A percentile compares a stretch with the other conserved stretches of the same genome.
phyloP scores from a whole-genome alignment of 148 eudicot species.

The Dianthus caryophyllus region DNA sequence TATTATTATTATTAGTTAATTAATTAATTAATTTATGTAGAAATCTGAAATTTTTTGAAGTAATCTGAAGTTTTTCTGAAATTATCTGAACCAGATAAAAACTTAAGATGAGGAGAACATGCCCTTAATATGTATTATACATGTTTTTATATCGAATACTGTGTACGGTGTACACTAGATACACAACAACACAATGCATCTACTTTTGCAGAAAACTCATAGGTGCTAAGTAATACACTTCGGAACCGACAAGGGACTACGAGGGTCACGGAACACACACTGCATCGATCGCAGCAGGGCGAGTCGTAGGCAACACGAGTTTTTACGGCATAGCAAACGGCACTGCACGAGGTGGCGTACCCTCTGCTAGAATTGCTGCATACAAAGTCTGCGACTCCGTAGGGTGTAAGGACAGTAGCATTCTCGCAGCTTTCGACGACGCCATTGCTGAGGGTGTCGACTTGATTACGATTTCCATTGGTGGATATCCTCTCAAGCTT shows the following conservation, averaged over 20 bases:
- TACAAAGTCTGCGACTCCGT: slow-evolving; percentile 36
- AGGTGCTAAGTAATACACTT: slow-evolving; percentile 41
- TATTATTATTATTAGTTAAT: no score
- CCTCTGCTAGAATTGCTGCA: slow-evolving; percentile 46
- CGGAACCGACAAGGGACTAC: slow-evolving; percentile 29
- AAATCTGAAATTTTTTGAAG: no score
- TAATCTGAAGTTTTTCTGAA: no score
- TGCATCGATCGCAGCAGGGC: slow-evolving; percentile 57
- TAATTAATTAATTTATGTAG: no score
- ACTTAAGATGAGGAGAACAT: no score
- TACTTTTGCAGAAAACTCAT: slow-evolving; percentile 44
- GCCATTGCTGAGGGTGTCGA: slow-evolving; percentile 69
- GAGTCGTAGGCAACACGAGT: slow-evolving; percentile 21
- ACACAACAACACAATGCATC: background rate
- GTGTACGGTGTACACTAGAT: no score
- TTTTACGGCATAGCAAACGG: slow-evolving; percentile 42
- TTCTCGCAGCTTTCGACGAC: slow-evolving; percentile 49
- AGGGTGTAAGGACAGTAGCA: slow-evolving; percentile 8
- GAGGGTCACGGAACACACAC: slow-evolving; percentile 58
- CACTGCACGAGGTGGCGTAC: slow-evolving; percentile 46
- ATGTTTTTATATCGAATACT: no score
- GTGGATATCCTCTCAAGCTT: background rate
- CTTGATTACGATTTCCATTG: slow-evolving; percentile 42
- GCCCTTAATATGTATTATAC: no score
- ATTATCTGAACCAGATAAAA: no score